Evolutionary conservation across 2,329 filamentous ascomycete genomes (phyloP).

Genomic region (Esteya vermicola): DNA sequence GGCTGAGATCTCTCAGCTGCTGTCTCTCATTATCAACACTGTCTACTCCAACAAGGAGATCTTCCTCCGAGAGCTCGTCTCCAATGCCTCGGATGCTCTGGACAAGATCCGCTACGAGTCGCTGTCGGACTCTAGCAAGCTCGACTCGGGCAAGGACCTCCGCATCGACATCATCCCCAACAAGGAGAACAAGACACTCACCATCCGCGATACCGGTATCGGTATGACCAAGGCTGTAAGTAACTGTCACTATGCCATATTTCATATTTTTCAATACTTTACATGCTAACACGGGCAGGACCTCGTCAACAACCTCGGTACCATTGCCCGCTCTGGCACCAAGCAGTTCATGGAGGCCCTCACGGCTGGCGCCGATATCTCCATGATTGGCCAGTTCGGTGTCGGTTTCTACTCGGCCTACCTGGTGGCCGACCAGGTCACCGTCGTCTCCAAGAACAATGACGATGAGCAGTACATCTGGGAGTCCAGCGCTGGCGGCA

Average conservation of each 20-base stretch:
- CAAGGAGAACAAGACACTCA: conserved; percentile 94
- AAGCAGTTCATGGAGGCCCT: conserved; percentile 99
- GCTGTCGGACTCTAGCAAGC: conserved; percentile 91
- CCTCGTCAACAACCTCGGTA: conserved; percentile 99
- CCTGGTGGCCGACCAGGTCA: conserved; percentile 94
- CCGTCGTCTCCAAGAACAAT: conserved; percentile 96
- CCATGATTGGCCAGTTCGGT: conserved; percentile 99
- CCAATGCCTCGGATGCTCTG: conserved; percentile 95
- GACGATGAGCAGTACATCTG: conserved; percentile 99
- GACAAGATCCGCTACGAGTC: conserved; percentile 99
- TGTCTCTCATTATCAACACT: conserved; percentile 99
- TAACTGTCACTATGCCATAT: conserved; percentile 15
- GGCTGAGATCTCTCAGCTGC: conserved; percentile 99
- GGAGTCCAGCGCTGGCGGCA: conserved; percentile 95
- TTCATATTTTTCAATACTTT: not conserved
- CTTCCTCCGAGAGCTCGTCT: conserved; percentile 96
- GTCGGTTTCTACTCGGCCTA: conserved; percentile 99
- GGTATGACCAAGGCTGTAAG: conserved; percentile 99
- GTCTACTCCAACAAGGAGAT: conserved; percentile 99
- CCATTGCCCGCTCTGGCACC: conserved; percentile 95
- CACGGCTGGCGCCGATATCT: conserved; percentile 95
- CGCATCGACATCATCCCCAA: conserved; percentile 98
- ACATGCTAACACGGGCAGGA: conserved; percentile 39
- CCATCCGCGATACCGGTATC: conserved; percentile 95
- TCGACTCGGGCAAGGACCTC: conserved; percentile 94